Evolutionary conservation across 805 yeast species (phyloP).

Genomic region (Yarrowia sp.): DNA sequence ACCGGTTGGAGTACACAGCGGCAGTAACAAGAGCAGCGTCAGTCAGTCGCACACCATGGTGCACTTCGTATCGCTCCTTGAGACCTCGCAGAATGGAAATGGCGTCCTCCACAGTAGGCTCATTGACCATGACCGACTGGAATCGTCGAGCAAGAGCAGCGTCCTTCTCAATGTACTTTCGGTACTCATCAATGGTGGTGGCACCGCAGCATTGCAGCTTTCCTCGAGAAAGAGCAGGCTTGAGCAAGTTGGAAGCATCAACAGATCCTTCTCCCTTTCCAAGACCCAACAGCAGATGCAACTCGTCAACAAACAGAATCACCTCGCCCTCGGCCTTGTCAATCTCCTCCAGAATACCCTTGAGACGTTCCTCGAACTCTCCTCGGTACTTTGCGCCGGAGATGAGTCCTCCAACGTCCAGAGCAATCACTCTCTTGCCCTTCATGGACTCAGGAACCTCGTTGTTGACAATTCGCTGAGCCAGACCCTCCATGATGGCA

Average conservation of each 20-base stretch:
- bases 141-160: slow-evolving; percentile 94
- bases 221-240: slow-evolving; percentile 93
- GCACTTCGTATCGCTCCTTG: slow-evolving; percentile 92
- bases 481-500: slow-evolving; percentile 93
- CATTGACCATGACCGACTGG: slow-evolving; percentile 80
- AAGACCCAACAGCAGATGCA: slow-evolving; percentile 82
- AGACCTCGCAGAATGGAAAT: slow-evolving; percentile 89
- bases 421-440: slow-evolving; percentile 74
- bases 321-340: slow-evolving; percentile 73
- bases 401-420: slow-evolving; percentile 84
- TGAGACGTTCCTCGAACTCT: slow-evolving; percentile 89
- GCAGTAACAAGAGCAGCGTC: slow-evolving; percentile 94
- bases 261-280: slow-evolving; percentile 95
- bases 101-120: slow-evolving; percentile 88
- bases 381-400: slow-evolving; percentile 96
- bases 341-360: slow-evolving; percentile 75
- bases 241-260: slow-evolving; percentile 89
- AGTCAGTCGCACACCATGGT: slow-evolving; percentile 92
- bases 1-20: slow-evolving; percentile 83
- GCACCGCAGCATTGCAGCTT: slow-evolving; percentile 93
- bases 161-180: slow-evolving; percentile 92
- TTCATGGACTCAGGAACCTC: slow-evolving; percentile 95
- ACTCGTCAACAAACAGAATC: slow-evolving; percentile 84
- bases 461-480: slow-evolving; percentile 85
- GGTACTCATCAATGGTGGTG: slow-evolving; percentile 88